These are phyloP conservation scores for Globisporangium echinulatum DNA, from an alignment of 352 stramenopile genomes.

Conservation along the genomic window DNA sequence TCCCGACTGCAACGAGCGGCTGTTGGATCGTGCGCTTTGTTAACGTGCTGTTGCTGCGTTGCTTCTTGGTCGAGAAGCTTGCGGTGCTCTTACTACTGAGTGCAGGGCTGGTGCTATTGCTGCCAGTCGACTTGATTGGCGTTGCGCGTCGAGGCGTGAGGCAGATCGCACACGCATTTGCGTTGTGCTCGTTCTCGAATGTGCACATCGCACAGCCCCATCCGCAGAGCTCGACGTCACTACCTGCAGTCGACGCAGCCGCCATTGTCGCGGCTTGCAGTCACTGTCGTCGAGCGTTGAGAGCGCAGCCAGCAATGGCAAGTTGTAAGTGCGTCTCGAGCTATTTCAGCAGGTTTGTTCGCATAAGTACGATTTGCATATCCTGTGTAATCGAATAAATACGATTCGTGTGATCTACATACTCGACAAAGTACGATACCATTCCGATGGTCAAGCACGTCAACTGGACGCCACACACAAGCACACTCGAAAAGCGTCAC, in stretches of 20 bases:
- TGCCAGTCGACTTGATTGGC: constrained; percentile 2
- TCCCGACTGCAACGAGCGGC: constrained; percentile 51
- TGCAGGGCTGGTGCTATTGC: constrained; percentile 1
- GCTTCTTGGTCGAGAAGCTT: constrained; percentile 13
- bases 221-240: background rate
- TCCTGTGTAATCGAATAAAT: no score
- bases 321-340: background rate
- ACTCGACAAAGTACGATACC: no score
- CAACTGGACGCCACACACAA: background rate
- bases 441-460: constrained; percentile 7
- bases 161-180: constrained; percentile 58
- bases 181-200: constrained; percentile 47
- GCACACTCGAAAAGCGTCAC: background rate
- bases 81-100: no score
- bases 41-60: constrained; percentile 1
- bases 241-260: background rate
- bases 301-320: no score
- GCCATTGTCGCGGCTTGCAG: background rate
- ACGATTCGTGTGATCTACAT: no score
- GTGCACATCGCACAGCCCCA: constrained; percentile 75
- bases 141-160: constrained; percentile 7
- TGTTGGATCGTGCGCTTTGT: constrained; percentile 17
- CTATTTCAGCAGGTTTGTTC: background rate
- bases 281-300: no score
- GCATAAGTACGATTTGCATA: background rate